phyloP scores from a whole-genome alignment of 2,329 filamentous ascomycete species.

The Periconia macrospinosa region DNA sequence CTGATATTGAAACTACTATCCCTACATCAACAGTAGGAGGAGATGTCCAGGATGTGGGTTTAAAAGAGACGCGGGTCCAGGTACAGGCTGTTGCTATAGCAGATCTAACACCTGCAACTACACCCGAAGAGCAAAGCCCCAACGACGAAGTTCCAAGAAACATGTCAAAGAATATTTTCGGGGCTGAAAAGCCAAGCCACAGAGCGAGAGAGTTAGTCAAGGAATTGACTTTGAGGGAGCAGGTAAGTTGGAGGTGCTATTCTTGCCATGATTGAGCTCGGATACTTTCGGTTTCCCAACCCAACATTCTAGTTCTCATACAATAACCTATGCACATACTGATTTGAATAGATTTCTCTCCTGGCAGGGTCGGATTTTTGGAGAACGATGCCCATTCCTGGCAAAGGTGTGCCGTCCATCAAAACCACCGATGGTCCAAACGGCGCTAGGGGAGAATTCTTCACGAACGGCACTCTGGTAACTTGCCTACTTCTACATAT shows the following conservation, averaged over 20 bases:
- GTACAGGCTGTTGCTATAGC: slow-evolving; percentile 31
- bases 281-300: too few species aligned
- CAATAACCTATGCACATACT: slow-evolving; percentile 12
- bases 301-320: too few species aligned
- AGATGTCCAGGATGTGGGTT: slow-evolving; percentile 26
- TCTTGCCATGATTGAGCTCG: too few species aligned
- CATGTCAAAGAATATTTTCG: slow-evolving; percentile 40
- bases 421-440: slow-evolving; percentile 71
- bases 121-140: slow-evolving; percentile 27
- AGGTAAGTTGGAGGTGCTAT: slow-evolving; percentile 29
- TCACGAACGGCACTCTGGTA: slow-evolving; percentile 54
- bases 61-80: slow-evolving; percentile 36
- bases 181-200: slow-evolving; percentile 34
- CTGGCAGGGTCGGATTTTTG: slow-evolving; percentile 66
- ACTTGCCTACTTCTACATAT: slow-evolving; percentile 21
- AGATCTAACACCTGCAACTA: slow-evolving; percentile 30
- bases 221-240: slow-evolving; percentile 42
- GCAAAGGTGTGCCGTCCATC: slow-evolving; percentile 65
- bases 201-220: slow-evolving; percentile 38
- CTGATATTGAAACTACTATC: slow-evolving; percentile 30
- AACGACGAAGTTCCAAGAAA: slow-evolving; percentile 17
- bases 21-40: slow-evolving; percentile 27
- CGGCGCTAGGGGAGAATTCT: slow-evolving; percentile 69
- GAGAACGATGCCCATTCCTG: slow-evolving; percentile 65
- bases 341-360: slow-evolving; percentile 38